Conservation (phyloP, 164 flowering plant species). For the Cinnamomum micranthum region DNA sequence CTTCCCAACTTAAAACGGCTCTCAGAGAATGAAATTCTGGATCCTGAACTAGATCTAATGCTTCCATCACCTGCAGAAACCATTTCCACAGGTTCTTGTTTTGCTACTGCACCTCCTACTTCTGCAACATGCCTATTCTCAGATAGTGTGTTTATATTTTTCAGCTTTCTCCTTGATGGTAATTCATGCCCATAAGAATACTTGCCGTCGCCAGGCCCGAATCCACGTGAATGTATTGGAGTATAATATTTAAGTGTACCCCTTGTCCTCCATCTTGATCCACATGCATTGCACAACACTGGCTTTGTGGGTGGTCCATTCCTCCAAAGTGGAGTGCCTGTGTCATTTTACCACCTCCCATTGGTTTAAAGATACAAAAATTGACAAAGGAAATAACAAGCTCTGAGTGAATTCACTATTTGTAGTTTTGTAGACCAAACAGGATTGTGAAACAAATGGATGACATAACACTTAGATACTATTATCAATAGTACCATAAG, state of each 20-base stretch:
- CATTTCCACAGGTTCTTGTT: slow-evolving; percentile 37
- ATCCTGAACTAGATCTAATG: slow-evolving; percentile 89
- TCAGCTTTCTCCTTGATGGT: slow-evolving; percentile 50
- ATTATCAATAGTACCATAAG: too few relatives aligned
- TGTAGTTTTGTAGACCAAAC: neutral
- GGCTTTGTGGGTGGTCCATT: slow-evolving; percentile 99
- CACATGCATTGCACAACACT: slow-evolving; percentile 98
- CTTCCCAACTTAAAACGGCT: slow-evolving; percentile 70
- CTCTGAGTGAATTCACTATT: neutral
- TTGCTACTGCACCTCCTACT: slow-evolving; percentile 26
- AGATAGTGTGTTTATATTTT: slow-evolving; percentile 56
- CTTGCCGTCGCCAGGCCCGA: slow-evolving; percentile 50
- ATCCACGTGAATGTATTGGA: slow-evolving; percentile 78
- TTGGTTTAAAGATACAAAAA: neutral
- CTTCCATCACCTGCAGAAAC: slow-evolving; percentile 69
- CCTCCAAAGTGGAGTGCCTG: slow-evolving; percentile 99
- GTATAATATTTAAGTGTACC: slow-evolving; percentile 88
- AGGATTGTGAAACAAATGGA: slow-evolving; percentile 1
- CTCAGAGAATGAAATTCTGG: slow-evolving; percentile 84
- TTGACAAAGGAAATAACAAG: neutral
- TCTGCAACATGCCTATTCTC: slow-evolving; percentile 26
- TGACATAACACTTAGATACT: neutral
- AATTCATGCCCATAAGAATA: slow-evolving; percentile 40
- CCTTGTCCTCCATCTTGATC: slow-evolving; percentile 96
- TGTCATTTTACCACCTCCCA: slow-evolving; percentile 7